Base-by-base conservation (phyloP, 2,329 filamentous ascomycete genomes). In the Eutypa lata region DNA sequence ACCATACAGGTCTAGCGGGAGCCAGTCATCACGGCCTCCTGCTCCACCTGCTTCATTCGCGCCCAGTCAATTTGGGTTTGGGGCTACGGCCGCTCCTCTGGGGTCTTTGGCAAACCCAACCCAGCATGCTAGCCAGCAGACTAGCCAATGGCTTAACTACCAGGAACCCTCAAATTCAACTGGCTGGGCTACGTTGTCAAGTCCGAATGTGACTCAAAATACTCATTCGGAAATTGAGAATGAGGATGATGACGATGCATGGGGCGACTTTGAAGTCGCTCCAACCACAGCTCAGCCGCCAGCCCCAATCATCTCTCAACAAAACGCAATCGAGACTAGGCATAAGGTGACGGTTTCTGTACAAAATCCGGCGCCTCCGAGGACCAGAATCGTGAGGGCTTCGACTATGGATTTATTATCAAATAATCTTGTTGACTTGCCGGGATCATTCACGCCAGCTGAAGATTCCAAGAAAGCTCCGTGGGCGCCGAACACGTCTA, bases 221-320 rank as follows among this genome's bases (percentile, higher is more conserved):
- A 35, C 40, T 21, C 50, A 57, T 26, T 38, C 52, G 42, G 55
- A 56, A 21, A 70, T 72, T 3, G 79, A 80, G 2, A 80, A 54
- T 5, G 73, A 73, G 6, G 81, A 80, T 3, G 82, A 84, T 7
- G 83, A 86, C 51, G 83, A 87, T 61, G 81, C 77, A 26, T 88
- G 86, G 80, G 86, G 86, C 1, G 85, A 88, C 51, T 89, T 89
- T 61, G 84, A 88, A 66, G 76, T 79, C 44, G 82, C 82, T 16
- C 70, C 76, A 37, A 65, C 71, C 1, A 53, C 61, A 3, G 51
- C 50, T 16, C 53, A 52, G 16, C 50, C 59, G 22, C 53, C 62
- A n/a, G 58, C 60, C 13, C 55, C 57, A 53, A 37, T 48, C 18
- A 14, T 48, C 45, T 3, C 28, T 18, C 24, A 19, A 33, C 16